Conservation (phyloP, 2,329 filamentous ascomycete species). For the Lizonia empirigonia region DNA sequence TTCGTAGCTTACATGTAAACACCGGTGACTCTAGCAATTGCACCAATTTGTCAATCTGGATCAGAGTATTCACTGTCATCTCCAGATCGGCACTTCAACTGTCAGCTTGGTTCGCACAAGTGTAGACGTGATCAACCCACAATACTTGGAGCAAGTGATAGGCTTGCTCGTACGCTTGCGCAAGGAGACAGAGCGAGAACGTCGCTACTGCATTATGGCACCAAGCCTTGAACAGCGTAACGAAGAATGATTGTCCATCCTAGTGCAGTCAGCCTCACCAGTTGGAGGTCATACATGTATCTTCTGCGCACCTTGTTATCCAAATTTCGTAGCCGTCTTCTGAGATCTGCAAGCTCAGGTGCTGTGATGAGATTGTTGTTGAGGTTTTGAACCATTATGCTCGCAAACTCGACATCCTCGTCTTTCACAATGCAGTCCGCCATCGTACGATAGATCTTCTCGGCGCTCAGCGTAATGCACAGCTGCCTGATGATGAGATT, state of each 20-base stretch:
- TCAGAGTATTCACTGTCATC: slow-evolving; percentile 98
- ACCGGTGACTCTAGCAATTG: slow-evolving; percentile 96
- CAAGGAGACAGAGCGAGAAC: slow-evolving; percentile 92
- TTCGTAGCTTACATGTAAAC: slow-evolving; percentile 77
- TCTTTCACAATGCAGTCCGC: slow-evolving; percentile 97
- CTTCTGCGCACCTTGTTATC: slow-evolving; percentile 67
- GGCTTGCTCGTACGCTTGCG: slow-evolving; percentile 96
- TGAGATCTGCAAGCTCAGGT: slow-evolving; percentile 86
- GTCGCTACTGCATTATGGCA: slow-evolving; percentile 98
- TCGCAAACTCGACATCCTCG: slow-evolving; percentile 97
- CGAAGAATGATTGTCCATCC: slow-evolving; percentile 96
- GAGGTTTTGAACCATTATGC: slow-evolving; percentile 98
- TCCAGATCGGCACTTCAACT: slow-evolving; percentile 83
- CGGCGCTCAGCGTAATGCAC: slow-evolving; percentile 88
- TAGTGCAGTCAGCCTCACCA: slow-evolving; percentile 9
- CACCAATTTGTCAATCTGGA: slow-evolving; percentile 98
- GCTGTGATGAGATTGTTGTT: slow-evolving; percentile 99
- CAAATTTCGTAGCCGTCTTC: slow-evolving; percentile 86
- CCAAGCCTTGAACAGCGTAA: slow-evolving; percentile 93
- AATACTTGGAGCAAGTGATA: slow-evolving; percentile 97
- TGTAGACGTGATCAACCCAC: slow-evolving; percentile 56
- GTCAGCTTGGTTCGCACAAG: slow-evolving; percentile 28
- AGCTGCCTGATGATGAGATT: slow-evolving; percentile 97
- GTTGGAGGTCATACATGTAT: slow-evolving; percentile 25
- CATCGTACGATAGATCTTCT: slow-evolving; percentile 92